Conservation (phyloP, 345 rosid genomes). For the Dipteronia dyeriana region DNA sequence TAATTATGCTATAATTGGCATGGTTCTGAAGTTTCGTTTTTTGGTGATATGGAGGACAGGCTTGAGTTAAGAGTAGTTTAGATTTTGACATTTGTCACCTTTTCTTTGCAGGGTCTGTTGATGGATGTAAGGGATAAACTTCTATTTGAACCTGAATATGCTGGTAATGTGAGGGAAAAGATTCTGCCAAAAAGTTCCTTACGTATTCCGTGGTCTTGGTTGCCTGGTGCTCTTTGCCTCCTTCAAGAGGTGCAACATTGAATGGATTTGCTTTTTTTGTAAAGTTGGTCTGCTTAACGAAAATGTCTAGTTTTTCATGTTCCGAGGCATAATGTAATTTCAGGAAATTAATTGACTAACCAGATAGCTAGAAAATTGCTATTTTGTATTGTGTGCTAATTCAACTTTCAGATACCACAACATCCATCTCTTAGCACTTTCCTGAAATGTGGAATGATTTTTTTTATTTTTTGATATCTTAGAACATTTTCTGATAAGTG, state of each 20-base stretch:
- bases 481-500: not conserved
- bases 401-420: slow-evolving; percentile 7
- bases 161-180: slow-evolving; percentile 75
- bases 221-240: slow-evolving; percentile 91
- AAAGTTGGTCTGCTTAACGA: not conserved
- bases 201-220: slow-evolving; percentile 79
- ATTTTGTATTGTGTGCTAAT: not conserved
- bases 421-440: slow-evolving; percentile 2
- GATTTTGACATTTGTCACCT: not conserved
- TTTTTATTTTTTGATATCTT: not conserved
- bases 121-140: slow-evolving; percentile 94
- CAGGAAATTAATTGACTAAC: slow-evolving; percentile 6
- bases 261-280: slow-evolving; percentile 3
- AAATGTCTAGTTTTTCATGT: not conserved
- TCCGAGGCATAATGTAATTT: not conserved
- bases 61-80: not conserved
- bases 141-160: slow-evolving; percentile 93
- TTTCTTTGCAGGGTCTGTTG: slow-evolving; percentile 63
- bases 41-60: not conserved
- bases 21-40: not conserved
- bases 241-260: slow-evolving; percentile 79
- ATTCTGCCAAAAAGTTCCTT: slow-evolving; percentile 77
- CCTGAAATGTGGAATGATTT: not conserved
- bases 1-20: not conserved
- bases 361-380: not conserved